Conservation (phyloP, 179 eudicot genomes). For the Vitellaria paradoxa region DNA sequence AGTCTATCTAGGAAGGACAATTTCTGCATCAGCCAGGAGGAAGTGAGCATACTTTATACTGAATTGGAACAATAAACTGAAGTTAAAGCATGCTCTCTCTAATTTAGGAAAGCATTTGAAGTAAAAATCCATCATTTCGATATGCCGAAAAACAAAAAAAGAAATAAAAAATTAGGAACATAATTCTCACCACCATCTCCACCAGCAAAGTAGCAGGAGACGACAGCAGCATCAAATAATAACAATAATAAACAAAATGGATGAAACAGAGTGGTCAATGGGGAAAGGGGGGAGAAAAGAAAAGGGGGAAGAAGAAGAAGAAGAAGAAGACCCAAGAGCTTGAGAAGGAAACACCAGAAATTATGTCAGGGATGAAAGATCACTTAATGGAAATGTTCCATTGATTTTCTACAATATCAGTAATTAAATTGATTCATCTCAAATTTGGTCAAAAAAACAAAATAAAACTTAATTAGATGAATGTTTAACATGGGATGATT, state of each 20-base stretch:
- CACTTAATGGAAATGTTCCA: background rate
- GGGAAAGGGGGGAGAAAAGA: too few species aligned
- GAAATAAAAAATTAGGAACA: background rate
- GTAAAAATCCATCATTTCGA: constrained; percentile 4
- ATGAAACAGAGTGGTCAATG: background rate
- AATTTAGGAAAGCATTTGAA: background rate
- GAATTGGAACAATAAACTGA: background rate
- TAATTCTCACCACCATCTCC: background rate
- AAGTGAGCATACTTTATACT: background rate
- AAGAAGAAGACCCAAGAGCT: background rate
- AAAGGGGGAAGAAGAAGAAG: background rate
- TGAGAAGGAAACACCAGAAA: background rate
- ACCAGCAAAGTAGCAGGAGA: background rate
- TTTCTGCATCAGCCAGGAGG: background rate
- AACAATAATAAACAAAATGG: background rate
- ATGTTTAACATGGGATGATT: background rate
- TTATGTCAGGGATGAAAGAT: background rate
- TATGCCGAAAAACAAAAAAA: too few species aligned
- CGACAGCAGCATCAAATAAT: background rate
- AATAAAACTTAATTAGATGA: background rate
- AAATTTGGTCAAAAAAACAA: background rate
- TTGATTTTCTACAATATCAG: background rate
- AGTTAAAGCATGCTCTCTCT: background rate
- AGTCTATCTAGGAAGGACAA: background rate
- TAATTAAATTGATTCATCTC: background rate